These are phyloP conservation scores for Thermoascus crustaceus DNA, from an alignment of 2,329 filamentous ascomycete species.

Conservation along the genomic window DNA sequence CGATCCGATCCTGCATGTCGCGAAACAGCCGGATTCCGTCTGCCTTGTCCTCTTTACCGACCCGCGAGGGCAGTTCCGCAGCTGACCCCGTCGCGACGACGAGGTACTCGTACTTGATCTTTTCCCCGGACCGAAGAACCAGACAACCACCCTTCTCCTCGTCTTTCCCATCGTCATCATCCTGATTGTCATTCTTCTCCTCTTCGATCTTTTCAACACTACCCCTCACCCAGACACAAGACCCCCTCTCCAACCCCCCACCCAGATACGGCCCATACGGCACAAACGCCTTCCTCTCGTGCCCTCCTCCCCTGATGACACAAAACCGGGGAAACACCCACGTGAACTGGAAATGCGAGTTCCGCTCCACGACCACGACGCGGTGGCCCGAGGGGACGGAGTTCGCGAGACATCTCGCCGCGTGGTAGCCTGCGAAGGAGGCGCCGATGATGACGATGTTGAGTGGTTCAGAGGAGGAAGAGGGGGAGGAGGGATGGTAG, in stretches of 20 bases:
- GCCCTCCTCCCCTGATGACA: slow-evolving; percentile 46
- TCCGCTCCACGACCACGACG: slow-evolving; percentile 51
- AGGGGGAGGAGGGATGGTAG: not conserved
- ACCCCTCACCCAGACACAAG: slow-evolving; percentile 36
- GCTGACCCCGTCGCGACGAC: slow-evolving; percentile 51
- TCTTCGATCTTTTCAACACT: slow-evolving; percentile 32
- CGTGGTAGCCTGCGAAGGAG: slow-evolving; percentile 49
- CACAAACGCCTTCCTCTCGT: slow-evolving; percentile 54
- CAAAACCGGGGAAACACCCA: slow-evolving; percentile 54
- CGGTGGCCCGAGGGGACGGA: slow-evolving; percentile 44
- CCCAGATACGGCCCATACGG: slow-evolving; percentile 44
- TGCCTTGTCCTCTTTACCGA: slow-evolving; percentile 35
- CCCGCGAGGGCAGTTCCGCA: slow-evolving; percentile 43
- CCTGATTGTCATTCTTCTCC: too few relatives aligned
- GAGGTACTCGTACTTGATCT: slow-evolving; percentile 47
- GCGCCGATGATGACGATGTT: slow-evolving; percentile 52
- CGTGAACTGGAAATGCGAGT: slow-evolving; percentile 54
- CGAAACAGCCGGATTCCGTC: slow-evolving; percentile 39
- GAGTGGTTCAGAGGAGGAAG: not conserved
- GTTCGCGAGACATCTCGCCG: slow-evolving; percentile 41
- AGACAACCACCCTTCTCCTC: slow-evolving; percentile 20
- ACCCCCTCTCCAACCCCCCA: slow-evolving; percentile 25
- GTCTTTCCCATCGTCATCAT: too few relatives aligned
- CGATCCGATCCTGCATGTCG: slow-evolving; percentile 41
- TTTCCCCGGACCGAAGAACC: slow-evolving; percentile 34